Percentiles rank a stretch among this genome's conserved stretches.
phyloP scores from a whole-genome alignment of 257 asterid species.

The Solanum corneliomulleri region DNA sequence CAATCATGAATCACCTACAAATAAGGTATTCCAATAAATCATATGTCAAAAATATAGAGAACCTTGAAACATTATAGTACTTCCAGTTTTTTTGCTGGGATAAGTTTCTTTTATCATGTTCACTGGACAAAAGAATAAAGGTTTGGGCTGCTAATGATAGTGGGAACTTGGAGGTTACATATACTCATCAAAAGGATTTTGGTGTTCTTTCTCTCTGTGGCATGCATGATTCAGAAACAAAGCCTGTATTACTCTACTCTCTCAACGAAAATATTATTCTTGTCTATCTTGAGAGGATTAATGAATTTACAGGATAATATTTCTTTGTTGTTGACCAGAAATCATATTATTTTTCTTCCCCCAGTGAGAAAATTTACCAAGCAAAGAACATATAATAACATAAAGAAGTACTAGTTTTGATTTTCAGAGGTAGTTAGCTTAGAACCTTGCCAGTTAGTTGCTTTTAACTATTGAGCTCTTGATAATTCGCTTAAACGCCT shows the following conservation, averaged over 20 bases:
- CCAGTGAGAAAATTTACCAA: neutral
- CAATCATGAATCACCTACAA: no score
- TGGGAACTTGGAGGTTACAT: conserved; percentile 88
- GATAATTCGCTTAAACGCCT: neutral
- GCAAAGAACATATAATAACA: neutral
- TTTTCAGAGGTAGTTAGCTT: neutral
- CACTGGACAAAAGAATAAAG: conserved; percentile 84
- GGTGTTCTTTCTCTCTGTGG: conserved; percentile 81
- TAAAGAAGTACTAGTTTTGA: conserved; percentile 12
- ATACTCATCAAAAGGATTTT: conserved; percentile 72
- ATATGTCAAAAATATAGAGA: no score
- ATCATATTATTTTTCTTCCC: neutral
- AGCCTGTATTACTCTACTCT: conserved; percentile 82
- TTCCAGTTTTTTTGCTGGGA: conserved; percentile 91
- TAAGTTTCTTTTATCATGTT: conserved; percentile 89
- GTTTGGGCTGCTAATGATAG: conserved; percentile 83
- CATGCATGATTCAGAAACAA: conserved; percentile 90
- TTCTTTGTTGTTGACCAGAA: neutral
- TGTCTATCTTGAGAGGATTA: conserved; percentile 25
- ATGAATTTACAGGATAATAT: neutral
- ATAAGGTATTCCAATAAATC: no score
- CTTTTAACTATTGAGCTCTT: neutral
- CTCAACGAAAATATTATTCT: conserved; percentile 65
- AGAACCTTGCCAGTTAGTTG: neutral
- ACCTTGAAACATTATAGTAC: no score